Evolutionary conservation across 2,329 filamentous ascomycete genomes (phyloP).

Genomic region (Phyllosticta capitalensis): DNA sequence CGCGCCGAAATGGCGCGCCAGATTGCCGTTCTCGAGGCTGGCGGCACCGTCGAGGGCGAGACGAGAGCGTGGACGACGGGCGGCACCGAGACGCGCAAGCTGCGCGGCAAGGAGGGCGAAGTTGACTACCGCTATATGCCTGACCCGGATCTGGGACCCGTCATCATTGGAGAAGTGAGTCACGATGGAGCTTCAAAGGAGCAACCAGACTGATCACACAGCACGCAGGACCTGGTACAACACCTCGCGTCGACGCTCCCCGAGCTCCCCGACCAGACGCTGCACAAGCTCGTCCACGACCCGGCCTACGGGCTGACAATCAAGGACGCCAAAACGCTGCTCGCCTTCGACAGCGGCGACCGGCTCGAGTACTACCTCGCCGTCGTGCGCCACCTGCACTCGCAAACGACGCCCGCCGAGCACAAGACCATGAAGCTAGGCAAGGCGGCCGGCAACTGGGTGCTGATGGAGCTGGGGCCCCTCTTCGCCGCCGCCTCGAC

Average conservation of each 20-base stretch:
- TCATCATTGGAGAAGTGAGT: constrained; percentile 55
- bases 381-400: constrained; percentile 38
- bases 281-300: constrained; percentile 50
- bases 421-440: constrained; percentile 20
- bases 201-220: constrained; percentile 1
- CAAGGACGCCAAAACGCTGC: constrained; percentile 76
- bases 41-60: constrained; percentile 69
- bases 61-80: constrained; percentile 90
- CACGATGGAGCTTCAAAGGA: constrained; percentile 3
- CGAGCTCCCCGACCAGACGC: constrained; percentile 59
- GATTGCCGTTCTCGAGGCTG: constrained; percentile 66
- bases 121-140: constrained; percentile 99
- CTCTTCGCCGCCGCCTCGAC: constrained; percentile 31
- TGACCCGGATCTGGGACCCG: constrained; percentile 77
- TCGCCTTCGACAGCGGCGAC: constrained; percentile 67
- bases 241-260: constrained; percentile 57
- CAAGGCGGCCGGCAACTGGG: constrained; percentile 50
- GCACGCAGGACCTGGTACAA: constrained; percentile 49
- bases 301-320: constrained; percentile 56
- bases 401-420: constrained; percentile 22
- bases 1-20: constrained; percentile 84
- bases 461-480: constrained; percentile 43
- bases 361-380: constrained; percentile 74
- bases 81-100: constrained; percentile 65
- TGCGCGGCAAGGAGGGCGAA: constrained; percentile 91